phyloP scores from a whole-genome alignment of 1,139 yeast species.

The Blastobotrys raffinosifermentans region DNA sequence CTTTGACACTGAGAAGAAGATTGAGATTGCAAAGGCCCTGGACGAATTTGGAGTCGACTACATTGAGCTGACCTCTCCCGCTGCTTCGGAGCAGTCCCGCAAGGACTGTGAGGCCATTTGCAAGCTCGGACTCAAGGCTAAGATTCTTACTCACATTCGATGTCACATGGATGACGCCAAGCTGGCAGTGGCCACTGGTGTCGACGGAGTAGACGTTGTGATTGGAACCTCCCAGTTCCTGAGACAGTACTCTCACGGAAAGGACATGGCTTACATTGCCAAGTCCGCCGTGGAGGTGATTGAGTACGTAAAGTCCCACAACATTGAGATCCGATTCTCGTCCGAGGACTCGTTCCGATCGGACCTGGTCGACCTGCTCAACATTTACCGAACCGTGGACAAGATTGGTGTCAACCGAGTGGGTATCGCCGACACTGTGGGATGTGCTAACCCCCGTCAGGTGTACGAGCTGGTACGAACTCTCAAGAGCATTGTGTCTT shows the following conservation, averaged over 20 bases:
- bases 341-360: constrained; percentile 98
- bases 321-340: constrained; percentile 93
- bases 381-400: constrained; percentile 94
- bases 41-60: constrained; percentile 98
- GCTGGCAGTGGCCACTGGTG: constrained; percentile 96
- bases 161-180: constrained; percentile 99
- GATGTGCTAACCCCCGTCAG: constrained; percentile 98
- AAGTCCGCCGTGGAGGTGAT: constrained; percentile 94
- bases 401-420: constrained; percentile 98
- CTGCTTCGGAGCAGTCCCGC: constrained; percentile 92
- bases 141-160: constrained; percentile 85
- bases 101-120: constrained; percentile 96
- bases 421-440: constrained; percentile 98
- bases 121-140: constrained; percentile 92
- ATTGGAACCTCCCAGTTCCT: constrained; percentile 96
- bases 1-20: constrained; percentile 90
- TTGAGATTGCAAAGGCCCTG: constrained; percentile 93
- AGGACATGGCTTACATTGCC: constrained; percentile 98
- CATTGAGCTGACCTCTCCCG: constrained; percentile 95
- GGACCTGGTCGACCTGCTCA: constrained; percentile 88
- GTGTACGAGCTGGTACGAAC: constrained; percentile 95
- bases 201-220: constrained; percentile 97
- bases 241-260: constrained; percentile 94
- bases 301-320: constrained; percentile 95
- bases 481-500: constrained; percentile 84